phyloP scores from a whole-genome alignment of 345 rosid genomes.

The Salix purpurea region DNA sequence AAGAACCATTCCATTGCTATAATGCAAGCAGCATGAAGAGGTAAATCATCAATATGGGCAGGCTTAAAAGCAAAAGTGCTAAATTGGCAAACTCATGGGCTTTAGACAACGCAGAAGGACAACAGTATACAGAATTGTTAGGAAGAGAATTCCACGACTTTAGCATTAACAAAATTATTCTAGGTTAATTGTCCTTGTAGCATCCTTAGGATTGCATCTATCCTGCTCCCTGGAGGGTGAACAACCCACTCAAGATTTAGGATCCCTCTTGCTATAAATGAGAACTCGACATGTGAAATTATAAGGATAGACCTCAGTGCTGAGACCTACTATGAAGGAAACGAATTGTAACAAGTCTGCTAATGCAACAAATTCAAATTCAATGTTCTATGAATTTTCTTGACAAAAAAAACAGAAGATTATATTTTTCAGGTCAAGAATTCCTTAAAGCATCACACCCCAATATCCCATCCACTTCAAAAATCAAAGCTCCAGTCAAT shows the following conservation, averaged over 20 bases:
- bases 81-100: background rate
- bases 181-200: no score
- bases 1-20: no score
- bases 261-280: no score
- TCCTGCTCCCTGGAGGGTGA: no score
- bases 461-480: no score
- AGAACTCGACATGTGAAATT: no score
- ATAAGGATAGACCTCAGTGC: background rate
- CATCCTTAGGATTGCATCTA: no score
- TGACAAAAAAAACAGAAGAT: no score
- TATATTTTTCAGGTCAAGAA: no score
- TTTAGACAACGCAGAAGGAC: background rate
- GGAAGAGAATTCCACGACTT: background rate
- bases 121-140: background rate
- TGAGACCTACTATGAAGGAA: background rate
- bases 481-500: no score
- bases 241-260: no score
- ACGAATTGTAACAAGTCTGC: background rate
- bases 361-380: background rate
- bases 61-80: background rate
- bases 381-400: background rate
- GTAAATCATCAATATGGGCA: background rate
- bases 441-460: no score
- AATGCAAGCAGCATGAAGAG: background rate
- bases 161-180: background rate